A percentile compares a stretch with the other conserved stretches of the same genome.
Conservation (phyloP, 169 alveolate species). For the Cystoisospora suis region DNA sequence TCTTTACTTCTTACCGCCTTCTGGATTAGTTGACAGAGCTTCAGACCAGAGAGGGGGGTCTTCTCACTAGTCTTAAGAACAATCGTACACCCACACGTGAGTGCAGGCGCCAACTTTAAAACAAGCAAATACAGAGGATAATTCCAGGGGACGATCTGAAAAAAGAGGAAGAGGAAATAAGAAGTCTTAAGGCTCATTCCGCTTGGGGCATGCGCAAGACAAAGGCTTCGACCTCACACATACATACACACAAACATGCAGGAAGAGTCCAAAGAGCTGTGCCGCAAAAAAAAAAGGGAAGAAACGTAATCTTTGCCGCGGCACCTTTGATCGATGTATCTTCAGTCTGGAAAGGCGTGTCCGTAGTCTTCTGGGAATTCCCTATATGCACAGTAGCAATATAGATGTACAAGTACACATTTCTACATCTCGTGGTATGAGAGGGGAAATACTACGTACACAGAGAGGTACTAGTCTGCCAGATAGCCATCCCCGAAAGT, state of each 20-base stretch:
- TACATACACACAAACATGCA: neutral
- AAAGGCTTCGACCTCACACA: no score
- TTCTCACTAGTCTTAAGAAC: slow-evolving; percentile 87
- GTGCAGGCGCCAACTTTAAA: slow-evolving; percentile 73
- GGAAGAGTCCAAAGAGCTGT: neutral
- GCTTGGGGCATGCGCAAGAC: no score
- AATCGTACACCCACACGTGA: slow-evolving; percentile 70
- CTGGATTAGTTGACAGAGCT: slow-evolving; percentile 75
- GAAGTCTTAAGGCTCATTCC: neutral
- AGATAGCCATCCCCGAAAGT: no score
- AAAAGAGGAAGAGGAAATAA: neutral
- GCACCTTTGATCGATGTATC: neutral
- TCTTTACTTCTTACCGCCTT: slow-evolving; percentile 71
- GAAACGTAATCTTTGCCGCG: neutral
- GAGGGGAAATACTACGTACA: no score
- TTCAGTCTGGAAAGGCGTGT: no score
- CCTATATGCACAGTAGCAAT: no score
- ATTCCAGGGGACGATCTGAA: slow-evolving; percentile 90
- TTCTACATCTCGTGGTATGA: no score
- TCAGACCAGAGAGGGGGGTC: slow-evolving; percentile 84
- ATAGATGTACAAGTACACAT: no score
- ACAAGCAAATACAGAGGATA: slow-evolving; percentile 84
- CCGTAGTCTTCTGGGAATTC: no score
- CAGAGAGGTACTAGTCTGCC: no score
- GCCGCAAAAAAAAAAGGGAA: neutral